These are phyloP conservation scores for Hibiscus tridactylites DNA, from an alignment of 345 rosid genomes.

Conservation along the genomic window DNA sequence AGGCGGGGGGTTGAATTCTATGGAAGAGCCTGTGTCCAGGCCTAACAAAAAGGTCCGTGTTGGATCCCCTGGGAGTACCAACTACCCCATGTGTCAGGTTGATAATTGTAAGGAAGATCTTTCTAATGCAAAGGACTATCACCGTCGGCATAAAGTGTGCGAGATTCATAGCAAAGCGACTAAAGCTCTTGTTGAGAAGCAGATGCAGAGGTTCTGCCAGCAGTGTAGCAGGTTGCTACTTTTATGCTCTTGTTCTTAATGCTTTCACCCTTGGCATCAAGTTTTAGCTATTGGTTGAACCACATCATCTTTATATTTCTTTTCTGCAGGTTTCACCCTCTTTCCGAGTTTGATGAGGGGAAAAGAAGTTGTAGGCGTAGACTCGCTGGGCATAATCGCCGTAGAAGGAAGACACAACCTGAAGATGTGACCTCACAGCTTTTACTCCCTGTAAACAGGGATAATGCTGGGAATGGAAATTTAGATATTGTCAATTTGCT, in stretches of 20 bases:
- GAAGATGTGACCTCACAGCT: conserved; percentile 58
- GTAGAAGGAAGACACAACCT: conserved; percentile 36
- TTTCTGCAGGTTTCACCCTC: conserved; percentile 20
- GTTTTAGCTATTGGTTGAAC: background rate
- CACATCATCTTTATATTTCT: background rate
- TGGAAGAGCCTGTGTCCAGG: conserved; percentile 45
- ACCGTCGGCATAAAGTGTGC: conserved; percentile 87
- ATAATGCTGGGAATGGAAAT: conserved; percentile 28
- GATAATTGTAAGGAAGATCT: conserved; percentile 75
- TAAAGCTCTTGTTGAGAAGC: conserved; percentile 70
- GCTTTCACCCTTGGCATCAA: background rate
- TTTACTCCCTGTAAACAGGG: conserved; percentile 40
- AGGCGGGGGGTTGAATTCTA: conserved; percentile 38
- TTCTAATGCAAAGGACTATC: conserved; percentile 79
- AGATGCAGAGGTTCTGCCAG: conserved; percentile 97
- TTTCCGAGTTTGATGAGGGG: conserved; percentile 16
- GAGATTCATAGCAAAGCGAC: conserved; percentile 78
- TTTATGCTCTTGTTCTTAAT: background rate
- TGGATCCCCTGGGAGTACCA: conserved; percentile 61
- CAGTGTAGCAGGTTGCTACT: conserved; percentile 84
- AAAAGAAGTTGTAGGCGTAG: conserved; percentile 26
- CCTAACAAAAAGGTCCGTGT: conserved; percentile 67
- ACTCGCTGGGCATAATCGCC: conserved; percentile 22
- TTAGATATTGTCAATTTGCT: conserved; percentile 64
- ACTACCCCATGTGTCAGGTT: conserved; percentile 80